Conservation (phyloP, 169 alveolate species). For the Pseudocohnilembus persalinus region DNA sequence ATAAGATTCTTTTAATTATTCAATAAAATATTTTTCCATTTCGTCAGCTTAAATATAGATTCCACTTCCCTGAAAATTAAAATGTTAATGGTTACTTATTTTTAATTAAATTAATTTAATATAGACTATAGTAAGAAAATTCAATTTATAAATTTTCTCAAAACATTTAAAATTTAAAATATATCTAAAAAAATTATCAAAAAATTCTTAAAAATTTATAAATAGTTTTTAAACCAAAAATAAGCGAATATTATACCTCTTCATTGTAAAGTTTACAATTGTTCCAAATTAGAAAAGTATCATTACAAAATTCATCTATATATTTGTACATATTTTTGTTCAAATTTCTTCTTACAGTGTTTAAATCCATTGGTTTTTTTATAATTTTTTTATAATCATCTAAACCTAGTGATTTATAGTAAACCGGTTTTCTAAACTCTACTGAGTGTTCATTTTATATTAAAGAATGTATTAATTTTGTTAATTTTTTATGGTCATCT, state of each 20-base stretch:
- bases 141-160: neutral
- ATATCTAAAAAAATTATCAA: too few species aligned
- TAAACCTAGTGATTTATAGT: conserved; percentile 53
- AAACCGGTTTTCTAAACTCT: conserved; percentile 65
- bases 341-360: conserved; percentile 44
- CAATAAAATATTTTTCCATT: neutral
- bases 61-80: neutral
- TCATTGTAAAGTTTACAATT: conserved; percentile 64
- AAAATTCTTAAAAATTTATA: too few species aligned
- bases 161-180: too few species aligned
- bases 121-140: too few species aligned
- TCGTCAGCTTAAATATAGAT: neutral
- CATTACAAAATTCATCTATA: conserved; percentile 59
- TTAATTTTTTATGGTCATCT: neutral
- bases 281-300: conserved; percentile 62
- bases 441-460: conserved; percentile 47
- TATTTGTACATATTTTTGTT: conserved; percentile 41
- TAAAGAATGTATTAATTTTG: conserved; percentile 37
- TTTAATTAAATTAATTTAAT: too few species aligned
- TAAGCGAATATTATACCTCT: conserved; percentile 1
- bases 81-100: too few species aligned
- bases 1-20: neutral
- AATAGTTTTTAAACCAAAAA: too few species aligned
- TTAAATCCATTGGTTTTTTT: conserved; percentile 64
- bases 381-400: conserved; percentile 56